Conservation (phyloP, 768 basidiomycete genomes). For the Rhizopogon salebrosus region DNA sequence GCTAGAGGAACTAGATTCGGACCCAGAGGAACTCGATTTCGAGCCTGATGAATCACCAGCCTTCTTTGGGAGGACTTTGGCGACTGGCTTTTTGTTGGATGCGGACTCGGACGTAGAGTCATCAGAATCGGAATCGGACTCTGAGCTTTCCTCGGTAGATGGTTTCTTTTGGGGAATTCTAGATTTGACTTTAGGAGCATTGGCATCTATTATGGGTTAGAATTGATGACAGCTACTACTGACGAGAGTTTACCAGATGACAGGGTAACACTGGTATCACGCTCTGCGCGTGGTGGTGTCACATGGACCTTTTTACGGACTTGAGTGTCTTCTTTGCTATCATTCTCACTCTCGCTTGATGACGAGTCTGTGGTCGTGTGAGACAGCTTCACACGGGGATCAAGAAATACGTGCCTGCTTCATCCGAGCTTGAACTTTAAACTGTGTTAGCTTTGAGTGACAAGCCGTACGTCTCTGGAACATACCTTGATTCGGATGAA, state of each 20-base stretch:
- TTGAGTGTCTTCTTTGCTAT: not conserved
- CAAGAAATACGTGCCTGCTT: slow-evolving; percentile 17
- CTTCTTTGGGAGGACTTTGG: not conserved
- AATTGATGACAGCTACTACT: not conserved
- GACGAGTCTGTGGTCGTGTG: not conserved
- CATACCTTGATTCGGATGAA: slow-evolving; percentile 21
- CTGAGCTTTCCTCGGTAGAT: slow-evolving; percentile 21
- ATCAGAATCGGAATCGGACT: slow-evolving; percentile 17
- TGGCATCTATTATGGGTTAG: not conserved
- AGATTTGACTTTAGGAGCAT: not conserved
- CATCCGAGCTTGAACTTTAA: slow-evolving; percentile 13
- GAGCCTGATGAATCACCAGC: not conserved
- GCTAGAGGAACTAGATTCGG: slow-evolving; percentile 7
- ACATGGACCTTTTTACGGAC: not conserved
- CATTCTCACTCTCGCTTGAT: slow-evolving; percentile 6
- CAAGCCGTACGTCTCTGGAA: not conserved
- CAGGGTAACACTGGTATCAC: slow-evolving; percentile 37
- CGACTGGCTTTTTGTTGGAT: not conserved
- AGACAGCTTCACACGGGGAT: slow-evolving; percentile 15
- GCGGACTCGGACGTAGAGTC: not conserved
- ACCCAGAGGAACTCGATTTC: not conserved
- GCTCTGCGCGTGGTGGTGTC: slow-evolving; percentile 6
- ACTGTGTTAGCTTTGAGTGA: not conserved
- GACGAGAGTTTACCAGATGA: slow-evolving; percentile 19
- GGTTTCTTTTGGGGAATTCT: not conserved